phyloP scores from a whole-genome alignment of 768 basidiomycete species.

The Hypholoma sublateritium region DNA sequence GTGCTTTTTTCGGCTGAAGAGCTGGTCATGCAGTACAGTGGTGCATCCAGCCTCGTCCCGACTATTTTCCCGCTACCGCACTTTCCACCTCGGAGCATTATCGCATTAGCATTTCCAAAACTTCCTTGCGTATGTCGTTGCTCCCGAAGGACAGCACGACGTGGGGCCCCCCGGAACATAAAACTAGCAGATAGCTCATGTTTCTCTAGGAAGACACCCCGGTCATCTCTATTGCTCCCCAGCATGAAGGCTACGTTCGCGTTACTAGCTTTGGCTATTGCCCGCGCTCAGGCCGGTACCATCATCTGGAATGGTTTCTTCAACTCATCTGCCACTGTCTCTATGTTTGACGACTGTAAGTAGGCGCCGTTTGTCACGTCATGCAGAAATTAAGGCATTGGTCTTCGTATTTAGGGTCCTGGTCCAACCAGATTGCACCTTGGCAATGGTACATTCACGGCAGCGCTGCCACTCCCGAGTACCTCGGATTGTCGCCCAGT shows the following conservation, averaged over 20 bases:
- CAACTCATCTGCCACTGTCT: constrained; percentile 17
- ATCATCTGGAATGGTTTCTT: constrained; percentile 20
- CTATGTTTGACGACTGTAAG: constrained; percentile 17
- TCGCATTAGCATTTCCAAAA: constrained; percentile 8
- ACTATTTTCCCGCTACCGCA: constrained; percentile 12
- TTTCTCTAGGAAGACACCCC: background rate
- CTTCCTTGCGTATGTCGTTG: constrained; percentile 3
- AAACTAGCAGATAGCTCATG: background rate
- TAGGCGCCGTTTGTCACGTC: background rate
- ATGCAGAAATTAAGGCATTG: background rate
- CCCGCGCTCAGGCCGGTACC: constrained; percentile 17
- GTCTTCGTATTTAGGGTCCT: constrained; percentile 12
- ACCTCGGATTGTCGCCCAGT: constrained; percentile 16
- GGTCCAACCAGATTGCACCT: constrained; percentile 20
- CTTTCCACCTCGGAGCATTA: constrained; percentile 16
- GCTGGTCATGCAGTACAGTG: constrained; percentile 11
- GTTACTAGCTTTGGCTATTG: constrained; percentile 12
- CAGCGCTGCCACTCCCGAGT: constrained; percentile 13
- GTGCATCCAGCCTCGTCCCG: constrained; percentile 8
- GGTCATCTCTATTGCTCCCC: background rate
- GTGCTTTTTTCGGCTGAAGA: constrained; percentile 1
- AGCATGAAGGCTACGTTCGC: constrained; percentile 14
- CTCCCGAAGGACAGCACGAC: background rate
- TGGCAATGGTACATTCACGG: constrained; percentile 23
- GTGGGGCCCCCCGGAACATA: constrained; percentile 8